These are phyloP conservation scores for Endothia cerciana DNA, from an alignment of 2,329 filamentous ascomycete species.

Conservation along the genomic window DNA sequence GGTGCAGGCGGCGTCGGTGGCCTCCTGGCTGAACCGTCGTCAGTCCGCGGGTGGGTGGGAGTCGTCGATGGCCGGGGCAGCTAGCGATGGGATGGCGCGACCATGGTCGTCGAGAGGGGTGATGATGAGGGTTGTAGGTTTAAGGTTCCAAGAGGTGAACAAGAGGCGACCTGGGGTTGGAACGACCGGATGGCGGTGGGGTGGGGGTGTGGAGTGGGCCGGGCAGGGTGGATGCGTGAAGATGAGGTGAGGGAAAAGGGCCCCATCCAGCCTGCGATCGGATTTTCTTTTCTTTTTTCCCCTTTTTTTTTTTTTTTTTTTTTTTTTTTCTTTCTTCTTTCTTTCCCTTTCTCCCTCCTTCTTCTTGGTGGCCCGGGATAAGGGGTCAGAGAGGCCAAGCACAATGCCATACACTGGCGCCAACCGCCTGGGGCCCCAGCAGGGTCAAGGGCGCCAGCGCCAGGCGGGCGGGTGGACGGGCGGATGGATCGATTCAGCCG, in stretches of 20 bases:
- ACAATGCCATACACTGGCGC: not conserved
- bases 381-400: not conserved
- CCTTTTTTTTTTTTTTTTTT: too few relatives aligned
- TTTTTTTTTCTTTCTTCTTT: too few relatives aligned
- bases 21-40: not conserved
- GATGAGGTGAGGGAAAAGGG: not conserved
- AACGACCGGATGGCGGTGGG: constrained; percentile 12
- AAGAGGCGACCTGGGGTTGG: constrained; percentile 19
- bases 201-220: constrained; percentile 1
- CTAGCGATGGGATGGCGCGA: constrained; percentile 16
- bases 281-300: too few relatives aligned
- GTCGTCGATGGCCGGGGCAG: constrained; percentile 10
- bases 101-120: constrained; percentile 23
- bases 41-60: not conserved
- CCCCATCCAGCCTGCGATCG: too few relatives aligned
- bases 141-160: constrained; percentile 6
- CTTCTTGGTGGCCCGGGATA: not conserved
- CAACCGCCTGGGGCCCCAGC: not conserved
- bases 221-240: not conserved
- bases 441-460: not conserved
- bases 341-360: too few relatives aligned
- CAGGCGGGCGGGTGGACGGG: too few relatives aligned
- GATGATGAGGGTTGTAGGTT: constrained; percentile 11
- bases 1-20: not conserved
- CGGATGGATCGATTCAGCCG: not conserved